Conservation (phyloP, 352 stramenopile species). For the Pythium pectinolyticum region DNA sequence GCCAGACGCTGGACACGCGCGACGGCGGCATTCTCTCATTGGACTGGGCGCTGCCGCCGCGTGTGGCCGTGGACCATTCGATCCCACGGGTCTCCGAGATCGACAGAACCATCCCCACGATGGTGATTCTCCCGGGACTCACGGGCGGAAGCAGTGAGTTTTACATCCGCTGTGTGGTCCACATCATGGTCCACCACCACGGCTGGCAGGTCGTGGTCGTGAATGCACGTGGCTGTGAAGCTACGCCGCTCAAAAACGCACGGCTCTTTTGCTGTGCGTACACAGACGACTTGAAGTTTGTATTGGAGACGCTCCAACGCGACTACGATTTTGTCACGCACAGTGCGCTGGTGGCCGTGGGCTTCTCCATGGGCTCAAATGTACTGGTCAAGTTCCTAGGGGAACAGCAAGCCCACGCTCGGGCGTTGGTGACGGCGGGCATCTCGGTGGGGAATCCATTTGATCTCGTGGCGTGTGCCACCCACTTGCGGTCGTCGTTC, state of each 20-base stretch:
- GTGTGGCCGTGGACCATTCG: conserved; percentile 10
- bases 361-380: conserved; percentile 76
- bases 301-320: conserved; percentile 34
- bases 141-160: conserved; percentile 62
- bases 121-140: conserved; percentile 58
- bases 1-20: conserved; percentile 58
- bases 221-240: conserved; percentile 68
- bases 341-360: conserved; percentile 44
- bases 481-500: conserved; percentile 41
- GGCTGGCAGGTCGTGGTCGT: conserved; percentile 76
- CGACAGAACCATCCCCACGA: conserved; percentile 36
- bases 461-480: conserved; percentile 48
- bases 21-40: conserved; percentile 70
- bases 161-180: conserved; percentile 61
- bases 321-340: conserved; percentile 45
- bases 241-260: conserved; percentile 51
- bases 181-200: conserved; percentile 29
- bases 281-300: conserved; percentile 63
- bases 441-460: conserved; percentile 76
- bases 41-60: conserved; percentile 62
- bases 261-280: conserved; percentile 72
- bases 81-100: conserved; percentile 31
- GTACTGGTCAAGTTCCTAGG: conserved; percentile 78
- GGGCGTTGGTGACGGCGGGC: conserved; percentile 37
- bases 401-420: conserved; percentile 38